Percentiles rank a stretch among this genome's conserved stretches.
phyloP scores from a whole-genome alignment of 495 filamentous ascomycete genomes.

The Lasiosphaeris hirsuta region DNA sequence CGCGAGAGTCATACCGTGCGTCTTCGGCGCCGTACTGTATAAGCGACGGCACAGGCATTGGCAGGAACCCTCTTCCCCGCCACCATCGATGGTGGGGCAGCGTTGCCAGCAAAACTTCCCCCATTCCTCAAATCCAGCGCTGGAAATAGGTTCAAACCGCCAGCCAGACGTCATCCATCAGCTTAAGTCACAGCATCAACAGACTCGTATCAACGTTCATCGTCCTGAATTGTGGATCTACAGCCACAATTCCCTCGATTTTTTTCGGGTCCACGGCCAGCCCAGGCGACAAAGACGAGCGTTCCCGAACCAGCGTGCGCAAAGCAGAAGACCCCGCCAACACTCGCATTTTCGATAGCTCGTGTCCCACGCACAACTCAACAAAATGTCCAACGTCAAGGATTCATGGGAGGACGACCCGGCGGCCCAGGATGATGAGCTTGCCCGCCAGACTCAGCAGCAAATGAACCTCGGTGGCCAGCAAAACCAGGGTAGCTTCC shows the following conservation, averaged over 20 bases:
- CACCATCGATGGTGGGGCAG: conserved; percentile 30
- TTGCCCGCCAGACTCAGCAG: conserved; percentile 74
- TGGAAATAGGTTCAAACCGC: background rate
- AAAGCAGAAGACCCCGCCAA: conserved; percentile 3
- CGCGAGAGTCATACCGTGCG: no score
- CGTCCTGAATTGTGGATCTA: no score
- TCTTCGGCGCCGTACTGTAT: background rate
- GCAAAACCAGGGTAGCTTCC: conserved; percentile 54
- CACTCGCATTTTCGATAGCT: no score
- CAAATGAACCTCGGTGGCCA: conserved; percentile 68
- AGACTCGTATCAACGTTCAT: no score
- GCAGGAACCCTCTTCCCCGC: conserved; percentile 26
- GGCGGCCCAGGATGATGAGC: conserved; percentile 78
- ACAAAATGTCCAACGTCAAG: conserved; percentile 68
- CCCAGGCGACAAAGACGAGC: background rate
- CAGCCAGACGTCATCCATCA: background rate
- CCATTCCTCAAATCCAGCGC: conserved; percentile 3
- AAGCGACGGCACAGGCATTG: background rate
- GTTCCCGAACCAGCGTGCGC: background rate
- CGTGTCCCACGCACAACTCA: background rate
- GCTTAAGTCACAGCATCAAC: no score
- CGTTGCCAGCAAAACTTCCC: conserved; percentile 18
- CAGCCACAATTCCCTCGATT: no score
- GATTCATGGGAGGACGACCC: conserved; percentile 97
- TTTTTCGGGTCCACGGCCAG: no score